These are phyloP conservation scores for Ustilago crameri DNA, from an alignment of 1,284 basidiomycete genomes.

Conservation along the genomic window DNA sequence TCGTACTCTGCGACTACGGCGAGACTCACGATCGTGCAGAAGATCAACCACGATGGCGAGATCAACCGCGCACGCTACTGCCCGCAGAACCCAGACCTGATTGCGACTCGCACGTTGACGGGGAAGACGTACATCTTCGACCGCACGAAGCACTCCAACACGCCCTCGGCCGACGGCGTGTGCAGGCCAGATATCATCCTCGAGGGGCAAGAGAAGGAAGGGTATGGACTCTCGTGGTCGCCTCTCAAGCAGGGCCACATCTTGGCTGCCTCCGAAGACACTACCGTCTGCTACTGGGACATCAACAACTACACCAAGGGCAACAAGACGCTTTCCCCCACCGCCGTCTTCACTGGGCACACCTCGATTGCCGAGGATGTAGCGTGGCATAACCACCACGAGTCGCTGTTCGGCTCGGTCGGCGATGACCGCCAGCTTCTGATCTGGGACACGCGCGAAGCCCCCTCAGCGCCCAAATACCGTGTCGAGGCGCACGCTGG, in stretches of 20 bases:
- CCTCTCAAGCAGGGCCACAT: constrained; percentile 83
- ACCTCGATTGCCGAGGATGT: constrained; percentile 80
- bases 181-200: constrained; percentile 92
- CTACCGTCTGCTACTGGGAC: constrained; percentile 97
- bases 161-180: constrained; percentile 81
- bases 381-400: constrained; percentile 89
- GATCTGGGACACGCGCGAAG: constrained; percentile 90
- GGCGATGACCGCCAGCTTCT: constrained; percentile 95
- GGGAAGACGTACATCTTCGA: constrained; percentile 96
- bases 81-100: constrained; percentile 97
- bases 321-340: constrained; percentile 81
- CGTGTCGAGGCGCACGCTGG: constrained; percentile 83
- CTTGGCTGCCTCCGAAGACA: constrained; percentile 92
- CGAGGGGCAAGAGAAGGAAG: constrained; percentile 90
- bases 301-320: constrained; percentile 87
- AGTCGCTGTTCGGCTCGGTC: constrained; percentile 92
- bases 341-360: constrained; percentile 80
- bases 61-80: constrained; percentile 98
- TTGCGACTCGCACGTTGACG: constrained; percentile 90
- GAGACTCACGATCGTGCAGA: constrained; percentile 88
- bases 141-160: constrained; percentile 93
- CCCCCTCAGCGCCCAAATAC: constrained; percentile 74
- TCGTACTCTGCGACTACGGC: constrained; percentile 76
- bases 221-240: constrained; percentile 94
- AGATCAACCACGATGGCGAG: constrained; percentile 95